Conservation (phyloP, 345 rosid genomes). For the Salix koriyanagi region DNA sequence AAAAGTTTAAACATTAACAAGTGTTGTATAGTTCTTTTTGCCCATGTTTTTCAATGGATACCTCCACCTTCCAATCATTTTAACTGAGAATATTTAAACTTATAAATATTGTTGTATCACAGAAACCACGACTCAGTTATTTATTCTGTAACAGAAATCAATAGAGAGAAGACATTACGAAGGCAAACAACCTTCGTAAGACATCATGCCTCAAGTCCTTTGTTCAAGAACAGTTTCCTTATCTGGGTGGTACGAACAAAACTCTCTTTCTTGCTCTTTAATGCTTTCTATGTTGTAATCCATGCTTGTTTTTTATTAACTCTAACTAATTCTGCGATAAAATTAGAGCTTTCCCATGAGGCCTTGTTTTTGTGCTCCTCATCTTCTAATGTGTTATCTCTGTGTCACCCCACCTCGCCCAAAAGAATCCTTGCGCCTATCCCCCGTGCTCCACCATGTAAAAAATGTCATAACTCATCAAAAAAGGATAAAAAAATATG, state of each 20-base stretch:
- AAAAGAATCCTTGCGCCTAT: not conserved
- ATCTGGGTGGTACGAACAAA: constrained; percentile 72
- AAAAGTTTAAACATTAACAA: not conserved
- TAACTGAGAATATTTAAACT: not conserved
- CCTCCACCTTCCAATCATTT: constrained; percentile 1
- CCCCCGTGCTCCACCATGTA: not conserved
- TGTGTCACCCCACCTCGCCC: not conserved
- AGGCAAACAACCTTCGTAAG: constrained; percentile 82
- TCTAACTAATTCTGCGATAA: not conserved
- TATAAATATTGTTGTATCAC: not conserved
- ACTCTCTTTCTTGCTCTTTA: constrained; percentile 7
- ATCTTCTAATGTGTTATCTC: not conserved
- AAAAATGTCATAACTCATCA: not conserved
- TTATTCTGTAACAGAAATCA: constrained; percentile 43
- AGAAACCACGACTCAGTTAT: constrained; percentile 3
- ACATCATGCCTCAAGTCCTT: constrained; percentile 56
- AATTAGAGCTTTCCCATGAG: not conserved
- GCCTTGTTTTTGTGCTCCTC: not conserved
- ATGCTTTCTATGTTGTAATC: not conserved
- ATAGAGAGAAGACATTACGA: constrained; percentile 43
- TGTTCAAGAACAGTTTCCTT: constrained; percentile 50
- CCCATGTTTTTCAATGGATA: not conserved
- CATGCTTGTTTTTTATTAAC: not conserved
- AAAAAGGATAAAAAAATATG: not conserved
- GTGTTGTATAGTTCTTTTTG: not conserved